phyloP scores from a whole-genome alignment of 495 filamentous ascomycete species.

The Clohesyomyces aquaticus region DNA sequence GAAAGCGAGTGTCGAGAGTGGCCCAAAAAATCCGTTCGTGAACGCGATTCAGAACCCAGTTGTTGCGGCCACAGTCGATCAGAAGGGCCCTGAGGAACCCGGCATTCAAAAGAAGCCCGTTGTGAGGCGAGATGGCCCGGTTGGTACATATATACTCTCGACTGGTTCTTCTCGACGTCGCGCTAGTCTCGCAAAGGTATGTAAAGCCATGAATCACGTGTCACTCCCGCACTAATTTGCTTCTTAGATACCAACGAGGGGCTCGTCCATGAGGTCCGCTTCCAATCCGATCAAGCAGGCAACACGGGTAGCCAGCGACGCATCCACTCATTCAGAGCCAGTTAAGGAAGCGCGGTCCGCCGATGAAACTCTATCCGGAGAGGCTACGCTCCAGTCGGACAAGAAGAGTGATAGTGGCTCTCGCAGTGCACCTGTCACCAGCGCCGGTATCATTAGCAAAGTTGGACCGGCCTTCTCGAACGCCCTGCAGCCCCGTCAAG shows the following conservation, averaged over 20 bases:
- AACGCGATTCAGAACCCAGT: not conserved
- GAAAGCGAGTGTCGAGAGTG: not conserved
- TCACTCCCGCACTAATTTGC: not conserved
- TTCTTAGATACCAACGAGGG: not conserved
- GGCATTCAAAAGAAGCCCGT: too few relatives aligned
- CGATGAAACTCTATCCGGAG: too few relatives aligned
- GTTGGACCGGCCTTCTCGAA: not conserved
- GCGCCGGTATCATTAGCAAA: not conserved
- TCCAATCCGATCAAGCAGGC: not conserved
- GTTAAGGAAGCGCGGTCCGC: too few relatives aligned
- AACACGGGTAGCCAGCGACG: not conserved
- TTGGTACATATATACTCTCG: too few relatives aligned
- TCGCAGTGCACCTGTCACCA: not conserved
- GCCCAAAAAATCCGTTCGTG: not conserved
- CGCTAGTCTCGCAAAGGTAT: not conserved
- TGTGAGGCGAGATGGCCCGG: too few relatives aligned
- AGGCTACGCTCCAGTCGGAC: too few relatives aligned
- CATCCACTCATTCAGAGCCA: not conserved
- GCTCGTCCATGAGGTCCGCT: not conserved
- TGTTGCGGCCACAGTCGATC: not conserved
- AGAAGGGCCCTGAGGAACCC: not conserved
- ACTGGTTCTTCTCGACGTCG: too few relatives aligned
- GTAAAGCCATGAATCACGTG: not conserved
- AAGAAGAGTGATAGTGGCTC: not conserved
- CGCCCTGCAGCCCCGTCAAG: not conserved